Evolutionary conservation across 2,329 filamentous ascomycete genomes (phyloP), one percentile per base, ranked within the genome.

Genomic region (Macrophomina pseudophaseolina): DNA sequence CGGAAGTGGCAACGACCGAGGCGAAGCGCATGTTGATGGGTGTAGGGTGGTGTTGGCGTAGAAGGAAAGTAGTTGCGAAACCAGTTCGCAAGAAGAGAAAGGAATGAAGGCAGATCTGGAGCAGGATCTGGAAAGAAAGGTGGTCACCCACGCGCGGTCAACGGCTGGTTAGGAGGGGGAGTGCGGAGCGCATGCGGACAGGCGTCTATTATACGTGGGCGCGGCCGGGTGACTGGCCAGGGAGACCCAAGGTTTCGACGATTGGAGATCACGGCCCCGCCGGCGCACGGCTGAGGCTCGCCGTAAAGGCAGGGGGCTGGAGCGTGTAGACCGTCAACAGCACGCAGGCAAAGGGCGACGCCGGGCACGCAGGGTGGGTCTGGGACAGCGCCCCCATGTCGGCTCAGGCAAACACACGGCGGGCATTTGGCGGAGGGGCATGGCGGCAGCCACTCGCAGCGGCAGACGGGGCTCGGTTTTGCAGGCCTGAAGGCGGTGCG

Each of bases 1-100:
- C 74, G 68, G 72, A 71, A 67, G 72, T 72, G 63, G 72, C 74
- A 76, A 74, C 46, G 72, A 78, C 48, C 32, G 76, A 73, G 49
- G 75, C 73, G 69, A 76, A 76, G 70, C 71, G 72, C 77, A 79
- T 78, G 14, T 30, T 71, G 66, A 40, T 44, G 44, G 49, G 35
- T 59, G 42, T 51, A 11, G 28, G 23, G 23, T 23, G 23, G 23
- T 23, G 23, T 2, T 23, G 23, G 23, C 3, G 23, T 74, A 67
- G 69, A 75, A 65, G 38, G 52, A 66, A 30, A 32, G 58, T 35
- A 23, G 49, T 33, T 42, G 52, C 52, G 35, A 48, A 44, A 32
- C 64, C 53, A 51, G 65, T 42, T 38, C 65, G 54, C 49, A 46
- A 23, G 35, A 38, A 7, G 51, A 54, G 11, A 33, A 60, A 66